A percentile compares a stretch with the other conserved stretches of the same genome.
These are phyloP conservation scores for Avena atlantica DNA, from an alignment of 176 grass and related monocot genomes.

Conservation along the genomic window DNA sequence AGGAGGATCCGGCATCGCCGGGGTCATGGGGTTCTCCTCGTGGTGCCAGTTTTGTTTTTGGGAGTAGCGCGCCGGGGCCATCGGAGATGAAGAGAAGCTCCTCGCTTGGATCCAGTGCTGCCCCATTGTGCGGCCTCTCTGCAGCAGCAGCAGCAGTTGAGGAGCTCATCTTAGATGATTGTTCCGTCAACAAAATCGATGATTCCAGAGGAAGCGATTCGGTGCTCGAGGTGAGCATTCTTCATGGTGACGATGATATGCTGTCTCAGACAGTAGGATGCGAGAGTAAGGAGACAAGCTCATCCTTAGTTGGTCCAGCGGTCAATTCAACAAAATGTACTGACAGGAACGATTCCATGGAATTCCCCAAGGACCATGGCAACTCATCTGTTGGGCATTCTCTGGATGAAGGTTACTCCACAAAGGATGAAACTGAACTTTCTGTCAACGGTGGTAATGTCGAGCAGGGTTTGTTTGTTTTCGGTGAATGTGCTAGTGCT, in stretches of 20 bases:
- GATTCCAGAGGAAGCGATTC: too few species aligned
- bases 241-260: background rate
- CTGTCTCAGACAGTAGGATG: conserved; percentile 19
- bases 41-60: conserved; percentile 43
- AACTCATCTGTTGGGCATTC: background rate
- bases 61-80: conserved; percentile 26
- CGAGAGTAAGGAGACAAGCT: background rate
- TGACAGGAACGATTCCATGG: background rate
- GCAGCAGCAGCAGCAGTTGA: background rate
- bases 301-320: conserved; percentile 4
- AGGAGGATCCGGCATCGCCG: conserved; percentile 8
- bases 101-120: conserved; percentile 36
- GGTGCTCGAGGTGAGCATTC: background rate
- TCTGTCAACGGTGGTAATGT: conserved; percentile 18
- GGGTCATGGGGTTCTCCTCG: conserved; percentile 36
- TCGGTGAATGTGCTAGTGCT: conserved; percentile 42
- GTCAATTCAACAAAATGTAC: background rate
- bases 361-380: background rate
- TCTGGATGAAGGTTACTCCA: conserved; percentile 15
- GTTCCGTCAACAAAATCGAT: too few species aligned
- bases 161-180: too few species aligned
- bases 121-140: background rate
- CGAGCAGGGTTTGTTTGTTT: conserved; percentile 41
- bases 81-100: conserved; percentile 45
- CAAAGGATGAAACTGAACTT: conserved; percentile 7